Base-by-base conservation (phyloP, 192 early-diverging fungal genomes). In the Linnemannia schmuckeri region DNA sequence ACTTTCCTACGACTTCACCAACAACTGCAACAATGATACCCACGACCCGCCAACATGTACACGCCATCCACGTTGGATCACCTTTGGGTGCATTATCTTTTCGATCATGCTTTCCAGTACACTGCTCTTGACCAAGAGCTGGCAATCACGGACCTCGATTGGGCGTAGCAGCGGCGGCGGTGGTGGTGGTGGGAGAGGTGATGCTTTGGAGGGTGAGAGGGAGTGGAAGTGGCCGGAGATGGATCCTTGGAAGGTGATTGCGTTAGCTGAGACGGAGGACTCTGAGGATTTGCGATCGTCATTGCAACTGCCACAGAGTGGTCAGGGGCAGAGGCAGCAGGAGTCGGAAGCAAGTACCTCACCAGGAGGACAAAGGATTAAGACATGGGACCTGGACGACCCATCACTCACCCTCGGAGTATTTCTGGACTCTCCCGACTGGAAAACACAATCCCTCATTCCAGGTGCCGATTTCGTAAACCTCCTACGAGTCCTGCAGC, bases 221-320 rank as follows among this genome's bases (percentile, higher is more conserved):
- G 52, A 72, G 24, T 77, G 81, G 81, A 20, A 24, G 9, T 82
- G 81, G 75, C 75, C 75, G 30, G 74, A 82, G 6, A 82, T 82
- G 55, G 27, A 76, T 47, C 75, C 75, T 9, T 63, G 47, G 40
- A 71, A 49, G 47, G n/a, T 33, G 10, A 70, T 77, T 40, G 33
- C 47, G 7, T 35, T 42, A 18, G 37, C 20, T 24, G 57, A 18
- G 15, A 40, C 63, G 17, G 75, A 82, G 35, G 73, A 81, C 52
- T 38, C 27, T n/a, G 71, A 77, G 30, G 61, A 46, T 4, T 33
- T 30, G 27, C 13, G 30, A 33, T 15, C 61, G 27, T 8, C 30
- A 66, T 15, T 15, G 27, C 41, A 42, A 37, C 52, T 47, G 66
- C 38, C 24, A 9, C 70, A 33, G 24, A 24, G 33, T 42, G 52